A percentile compares a stretch with the other conserved stretches of the same genome.
phyloP scores from a whole-genome alignment of 2,329 filamentous ascomycete species.

The Shiraia sp. region DNA sequence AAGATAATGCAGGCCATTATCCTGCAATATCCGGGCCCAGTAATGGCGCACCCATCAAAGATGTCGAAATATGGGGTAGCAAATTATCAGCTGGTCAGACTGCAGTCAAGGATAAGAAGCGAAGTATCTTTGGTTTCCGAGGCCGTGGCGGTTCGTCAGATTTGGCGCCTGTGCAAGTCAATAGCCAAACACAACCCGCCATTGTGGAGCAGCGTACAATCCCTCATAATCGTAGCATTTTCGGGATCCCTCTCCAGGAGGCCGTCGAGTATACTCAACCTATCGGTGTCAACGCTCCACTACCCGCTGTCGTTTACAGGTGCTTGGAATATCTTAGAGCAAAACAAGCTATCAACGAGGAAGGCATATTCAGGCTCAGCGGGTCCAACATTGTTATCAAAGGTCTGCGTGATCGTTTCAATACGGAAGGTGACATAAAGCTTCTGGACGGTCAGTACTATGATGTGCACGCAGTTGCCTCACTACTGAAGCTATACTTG shows the following conservation, averaged over 20 bases:
- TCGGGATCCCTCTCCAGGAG: slow-evolving; percentile 82
- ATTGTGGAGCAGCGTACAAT: slow-evolving; percentile 26
- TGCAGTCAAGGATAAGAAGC: slow-evolving; percentile 80
- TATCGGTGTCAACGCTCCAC: slow-evolving; percentile 69
- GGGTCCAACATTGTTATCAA: slow-evolving; percentile 97
- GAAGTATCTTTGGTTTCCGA: slow-evolving; percentile 67
- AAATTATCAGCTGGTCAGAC: slow-evolving; percentile 51
- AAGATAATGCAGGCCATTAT: slow-evolving; percentile 36
- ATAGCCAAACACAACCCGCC: slow-evolving; percentile 17
- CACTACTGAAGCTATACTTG: slow-evolving; percentile 89
- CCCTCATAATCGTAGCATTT: slow-evolving; percentile 64
- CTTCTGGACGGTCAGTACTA: slow-evolving; percentile 85
- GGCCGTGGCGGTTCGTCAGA: slow-evolving; percentile 71
- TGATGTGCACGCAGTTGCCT: slow-evolving; percentile 94
- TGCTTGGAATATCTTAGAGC: slow-evolving; percentile 90
- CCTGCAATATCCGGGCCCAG: slow-evolving; percentile 77
- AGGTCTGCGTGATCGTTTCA: slow-evolving; percentile 87
- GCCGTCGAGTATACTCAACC: slow-evolving; percentile 83
- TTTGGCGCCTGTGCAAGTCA: slow-evolving; percentile 49
- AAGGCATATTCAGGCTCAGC: slow-evolving; percentile 95
- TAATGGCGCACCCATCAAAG: slow-evolving; percentile 81
- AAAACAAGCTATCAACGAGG: slow-evolving; percentile 80
- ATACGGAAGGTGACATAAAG: slow-evolving; percentile 88
- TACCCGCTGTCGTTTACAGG: slow-evolving; percentile 92
- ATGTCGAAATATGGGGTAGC: slow-evolving; percentile 84